These are phyloP conservation scores for Testicularia cyperi DNA, from an alignment of 1,284 basidiomycete genomes.

Conservation along the genomic window DNA sequence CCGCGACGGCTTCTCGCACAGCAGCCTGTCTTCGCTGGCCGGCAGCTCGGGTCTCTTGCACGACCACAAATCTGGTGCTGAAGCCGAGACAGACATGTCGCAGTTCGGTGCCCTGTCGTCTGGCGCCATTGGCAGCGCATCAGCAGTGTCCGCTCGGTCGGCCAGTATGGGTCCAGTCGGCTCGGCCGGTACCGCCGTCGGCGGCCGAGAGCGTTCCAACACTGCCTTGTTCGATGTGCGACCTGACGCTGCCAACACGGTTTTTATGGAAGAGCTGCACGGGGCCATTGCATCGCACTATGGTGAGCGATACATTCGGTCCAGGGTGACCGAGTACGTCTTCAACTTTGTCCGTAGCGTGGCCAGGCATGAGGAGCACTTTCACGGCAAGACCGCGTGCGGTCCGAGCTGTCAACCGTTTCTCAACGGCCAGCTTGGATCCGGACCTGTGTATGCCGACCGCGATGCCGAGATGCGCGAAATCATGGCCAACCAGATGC, in stretches of 20 bases:
- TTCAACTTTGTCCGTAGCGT: slow-evolving; percentile 74
- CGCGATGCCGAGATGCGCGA: slow-evolving; percentile 68
- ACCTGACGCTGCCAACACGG: slow-evolving; percentile 69
- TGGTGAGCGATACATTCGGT: slow-evolving; percentile 75
- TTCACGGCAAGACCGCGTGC: slow-evolving; percentile 69
- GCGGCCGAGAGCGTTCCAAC: slow-evolving; percentile 24
- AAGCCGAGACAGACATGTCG: slow-evolving; percentile 18
- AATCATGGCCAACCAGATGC: slow-evolving; percentile 69
- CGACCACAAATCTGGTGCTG: slow-evolving; percentile 4
- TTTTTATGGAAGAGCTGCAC: slow-evolving; percentile 89
- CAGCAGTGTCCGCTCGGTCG: too few species aligned
- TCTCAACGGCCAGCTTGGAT: slow-evolving; percentile 66
- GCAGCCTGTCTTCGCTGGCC: slow-evolving; percentile 1
- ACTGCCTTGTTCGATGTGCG: slow-evolving; percentile 15
- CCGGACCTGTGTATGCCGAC: slow-evolving; percentile 71
- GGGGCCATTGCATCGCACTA: slow-evolving; percentile 73
- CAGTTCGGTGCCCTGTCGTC: slow-evolving; percentile 26
- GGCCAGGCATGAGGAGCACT: slow-evolving; percentile 76
- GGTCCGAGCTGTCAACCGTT: slow-evolving; percentile 65
- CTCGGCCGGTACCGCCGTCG: slow-evolving; percentile 12
- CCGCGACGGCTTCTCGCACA: slow-evolving; percentile 50
- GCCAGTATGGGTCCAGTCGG: not conserved
- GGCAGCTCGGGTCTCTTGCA: not conserved
- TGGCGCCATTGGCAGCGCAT: not conserved
- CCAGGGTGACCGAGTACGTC: slow-evolving; percentile 76